Base-by-base conservation (phyloP, 2,329 filamentous ascomycete species). In the Mycogone perniciosa region DNA sequence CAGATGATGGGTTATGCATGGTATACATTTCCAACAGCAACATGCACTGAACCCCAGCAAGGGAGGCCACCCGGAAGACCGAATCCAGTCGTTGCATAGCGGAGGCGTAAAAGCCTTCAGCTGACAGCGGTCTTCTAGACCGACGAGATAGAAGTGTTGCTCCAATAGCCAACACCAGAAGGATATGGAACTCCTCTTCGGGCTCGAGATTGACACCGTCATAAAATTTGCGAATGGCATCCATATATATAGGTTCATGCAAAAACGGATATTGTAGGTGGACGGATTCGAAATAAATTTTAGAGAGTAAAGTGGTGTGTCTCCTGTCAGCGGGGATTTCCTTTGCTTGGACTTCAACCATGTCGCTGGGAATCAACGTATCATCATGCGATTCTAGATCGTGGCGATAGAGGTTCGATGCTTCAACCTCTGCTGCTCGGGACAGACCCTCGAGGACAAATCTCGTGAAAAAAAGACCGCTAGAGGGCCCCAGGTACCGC, bases 401-500 rank as follows among this genome's bases (percentile, higher is more conserved):
- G 7, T 29, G 10, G 29, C 41, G 41, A 6, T 42, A 42, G 26
- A 50, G 41, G 29, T 50, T 50, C 13, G 34, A 40, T 7, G 48
- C 44, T 31, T 50, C 48, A 6, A 50, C 44, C 13, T 51, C 43
- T 30, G 48, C 48, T 3, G 37, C 43, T 31, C 45, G 42, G 20
- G 48, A 29, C n/a, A 47, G 26, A 7, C 44, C 46, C n/a, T 51
- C 64, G 9, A 79, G 67, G 56, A 79, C 69, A 3, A 77, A 64
- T 1, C 74, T 72, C 2, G 76, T 75, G 9, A 80, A 68, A 39
- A 77, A 77, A 50, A 76, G 77, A 1, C 77, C 77, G 35, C 76
- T 80, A 0, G 77, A 80, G 2, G 77, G 77, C 0, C 77, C 77
- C 10, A 80, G 74, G 44, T 80, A 80, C 51, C 74, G 67, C 3